Evolutionary conservation across 2,329 filamentous ascomycete genomes (phyloP).

Genomic region (Alternaria brassicicola): DNA sequence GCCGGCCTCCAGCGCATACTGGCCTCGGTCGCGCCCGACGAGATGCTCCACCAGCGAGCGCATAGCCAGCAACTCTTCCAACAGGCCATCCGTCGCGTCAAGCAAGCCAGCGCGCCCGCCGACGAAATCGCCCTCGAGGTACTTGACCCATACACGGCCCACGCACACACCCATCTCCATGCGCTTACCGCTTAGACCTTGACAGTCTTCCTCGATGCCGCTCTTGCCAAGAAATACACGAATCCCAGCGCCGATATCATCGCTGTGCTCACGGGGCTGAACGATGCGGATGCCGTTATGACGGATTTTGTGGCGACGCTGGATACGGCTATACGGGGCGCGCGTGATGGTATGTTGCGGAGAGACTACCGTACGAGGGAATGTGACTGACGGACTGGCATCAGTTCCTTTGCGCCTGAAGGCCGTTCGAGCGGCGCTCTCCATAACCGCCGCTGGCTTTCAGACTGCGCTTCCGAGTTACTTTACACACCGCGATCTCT

Average conservation of each 20-base stretch:
- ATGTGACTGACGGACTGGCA: slow-evolving; percentile 23
- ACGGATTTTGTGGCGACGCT: slow-evolving; percentile 84
- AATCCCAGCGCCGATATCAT: slow-evolving; percentile 97
- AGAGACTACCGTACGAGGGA: background rate
- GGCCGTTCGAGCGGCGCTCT: slow-evolving; percentile 80
- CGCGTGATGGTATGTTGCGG: slow-evolving; percentile 66
- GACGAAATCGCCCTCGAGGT: slow-evolving; percentile 88
- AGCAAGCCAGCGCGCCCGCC: slow-evolving; percentile 63
- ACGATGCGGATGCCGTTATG: slow-evolving; percentile 85
- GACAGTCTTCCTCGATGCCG: slow-evolving; percentile 80
- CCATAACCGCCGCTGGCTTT: slow-evolving; percentile 90
- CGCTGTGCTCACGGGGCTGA: slow-evolving; percentile 82
- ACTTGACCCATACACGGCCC: slow-evolving; percentile 50
- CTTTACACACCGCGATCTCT: slow-evolving; percentile 91
- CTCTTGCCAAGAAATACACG: slow-evolving; percentile 88
- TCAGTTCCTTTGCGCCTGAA: slow-evolving; percentile 77
- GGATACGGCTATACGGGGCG: slow-evolving; percentile 81
- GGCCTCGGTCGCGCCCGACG: slow-evolving; percentile 71
- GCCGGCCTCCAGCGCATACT: slow-evolving; percentile 71
- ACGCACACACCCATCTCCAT: slow-evolving; percentile 10
- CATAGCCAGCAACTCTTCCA: slow-evolving; percentile 80
- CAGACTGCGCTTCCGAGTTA: slow-evolving; percentile 94
- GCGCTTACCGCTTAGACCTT: slow-evolving; percentile 72
- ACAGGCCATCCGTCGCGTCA: slow-evolving; percentile 72
- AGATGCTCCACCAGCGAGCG: slow-evolving; percentile 75